Conservation (phyloP, 148 eudicot genomes). For the Persicaria tinctoria region DNA sequence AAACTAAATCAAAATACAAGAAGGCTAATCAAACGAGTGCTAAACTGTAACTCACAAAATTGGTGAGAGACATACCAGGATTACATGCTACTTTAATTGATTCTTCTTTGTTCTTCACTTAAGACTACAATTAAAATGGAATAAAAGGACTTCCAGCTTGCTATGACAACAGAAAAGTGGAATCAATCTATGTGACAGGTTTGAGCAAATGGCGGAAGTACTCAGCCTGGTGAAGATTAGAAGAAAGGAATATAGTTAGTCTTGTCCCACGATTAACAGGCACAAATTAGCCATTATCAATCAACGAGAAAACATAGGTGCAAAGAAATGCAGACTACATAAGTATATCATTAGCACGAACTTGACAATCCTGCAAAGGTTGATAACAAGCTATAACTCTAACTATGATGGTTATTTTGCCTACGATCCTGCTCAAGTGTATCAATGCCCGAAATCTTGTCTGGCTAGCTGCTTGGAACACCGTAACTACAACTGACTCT, state of each 20-base stretch:
- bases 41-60: background rate
- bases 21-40: background rate
- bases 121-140: slow-evolving; percentile 24
- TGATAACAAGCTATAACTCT: slow-evolving; percentile 85
- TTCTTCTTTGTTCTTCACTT: slow-evolving; percentile 24
- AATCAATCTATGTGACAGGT: slow-evolving; percentile 68
- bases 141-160: slow-evolving; percentile 27
- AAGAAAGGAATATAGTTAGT: slow-evolving; percentile 6
- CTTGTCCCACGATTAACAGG: background rate
- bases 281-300: background rate
- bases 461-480: slow-evolving; percentile 84
- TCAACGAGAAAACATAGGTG: background rate
- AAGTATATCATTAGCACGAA: slow-evolving; percentile 16
- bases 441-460: slow-evolving; percentile 75
- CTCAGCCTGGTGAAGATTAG: slow-evolving; percentile 56
- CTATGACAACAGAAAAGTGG: slow-evolving; percentile 20
- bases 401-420: slow-evolving; percentile 71
- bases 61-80: slow-evolving; percentile 30
- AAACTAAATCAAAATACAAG: background rate
- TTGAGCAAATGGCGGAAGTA: slow-evolving; percentile 80
- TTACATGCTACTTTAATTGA: slow-evolving; percentile 21
- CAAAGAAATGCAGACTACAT: background rate
- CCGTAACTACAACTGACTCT: slow-evolving; percentile 63
- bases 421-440: slow-evolving; percentile 75
- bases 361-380: slow-evolving; percentile 83